Conservation (phyloP, 495 filamentous ascomycete genomes). For the Aspergillus indologenus region DNA sequence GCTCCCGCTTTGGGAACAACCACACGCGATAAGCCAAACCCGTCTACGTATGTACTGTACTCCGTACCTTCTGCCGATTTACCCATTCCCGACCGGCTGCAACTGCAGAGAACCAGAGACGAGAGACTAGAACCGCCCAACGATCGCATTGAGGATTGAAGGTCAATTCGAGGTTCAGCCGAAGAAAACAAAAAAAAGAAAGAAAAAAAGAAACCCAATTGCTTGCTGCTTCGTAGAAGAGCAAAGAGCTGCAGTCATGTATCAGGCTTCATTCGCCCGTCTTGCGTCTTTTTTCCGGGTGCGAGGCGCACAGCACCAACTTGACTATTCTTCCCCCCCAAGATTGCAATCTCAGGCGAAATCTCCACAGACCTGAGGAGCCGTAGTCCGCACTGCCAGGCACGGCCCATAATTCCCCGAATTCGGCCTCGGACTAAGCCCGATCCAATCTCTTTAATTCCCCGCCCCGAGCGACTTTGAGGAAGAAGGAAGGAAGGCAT, state of each 20-base stretch:
- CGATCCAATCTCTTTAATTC: background rate
- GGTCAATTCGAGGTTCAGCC: background rate
- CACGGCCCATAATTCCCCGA: conserved; percentile 2
- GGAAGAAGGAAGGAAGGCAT: background rate
- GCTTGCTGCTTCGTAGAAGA: too few species aligned
- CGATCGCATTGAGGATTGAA: background rate
- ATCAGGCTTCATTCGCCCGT: background rate
- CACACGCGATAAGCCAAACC: background rate
- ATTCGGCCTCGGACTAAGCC: conserved; percentile 2
- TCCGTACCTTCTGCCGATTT: background rate
- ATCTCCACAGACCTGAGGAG: background rate
- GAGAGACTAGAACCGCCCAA: background rate
- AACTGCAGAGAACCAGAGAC: too few species aligned
- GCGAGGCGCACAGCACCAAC: background rate
- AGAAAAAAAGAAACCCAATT: too few species aligned
- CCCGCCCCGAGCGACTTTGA: background rate
- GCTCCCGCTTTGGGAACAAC: background rate
- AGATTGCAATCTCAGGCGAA: background rate
- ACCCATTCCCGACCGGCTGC: background rate
- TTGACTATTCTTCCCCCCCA: background rate
- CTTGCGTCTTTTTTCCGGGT: background rate
- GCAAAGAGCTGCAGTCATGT: too few species aligned
- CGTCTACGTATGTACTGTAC: too few species aligned
- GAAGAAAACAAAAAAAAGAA: too few species aligned
- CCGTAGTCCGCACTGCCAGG: background rate